Base-by-base conservation (phyloP, 192 early-diverging fungal genomes). In the Podila verticillata region DNA sequence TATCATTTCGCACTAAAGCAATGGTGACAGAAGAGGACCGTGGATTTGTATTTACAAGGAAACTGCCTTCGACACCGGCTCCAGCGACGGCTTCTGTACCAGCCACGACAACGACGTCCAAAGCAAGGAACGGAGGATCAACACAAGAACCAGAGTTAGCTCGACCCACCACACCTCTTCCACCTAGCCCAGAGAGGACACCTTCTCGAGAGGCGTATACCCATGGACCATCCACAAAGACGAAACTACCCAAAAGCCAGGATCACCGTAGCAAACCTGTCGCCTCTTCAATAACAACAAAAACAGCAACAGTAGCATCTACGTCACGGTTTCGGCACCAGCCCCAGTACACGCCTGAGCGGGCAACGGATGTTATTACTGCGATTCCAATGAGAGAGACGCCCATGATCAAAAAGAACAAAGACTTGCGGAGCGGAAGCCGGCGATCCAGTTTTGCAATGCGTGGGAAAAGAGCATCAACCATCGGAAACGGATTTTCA, bases 301-400 rank as follows among this genome's bases (percentile, higher is more conserved):
- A n/a, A 54, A 5, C 48, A n/a, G 15, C 65, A 31, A n/a, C 32
- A 35, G 17, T n/a, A n/a, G 35, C 63, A 73, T 44, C 39, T 15
- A 15, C 12, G 17, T 44, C 39, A 44, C 39, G 39, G 15, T 15
- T 17, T 22, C 51, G 51, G 51, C 51, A 54, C 9, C 20, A 4
- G 17, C 51, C 51, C 51, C 51, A n/a, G 24, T 54, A 24, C 4
- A 75, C 73, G 10, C 73, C 73, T 2, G 35, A 67, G 49, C 66
- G 66, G 17, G 48, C 39, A 12, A 31, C 51, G 22, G 75, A 79
- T 5, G 22, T 69, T 20, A 63, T 72, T 60, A 61, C 72, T 7
- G 57, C 51, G 4, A 80, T 80, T 3, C 77, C 77, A 2, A 72
- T 80, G 77, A 65, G 77, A 60, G 77, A 80, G 47, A 80, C 77